Evolutionary conservation across 768 basidiomycete species (phyloP).

Genomic region (Sutorius australiensis): DNA sequence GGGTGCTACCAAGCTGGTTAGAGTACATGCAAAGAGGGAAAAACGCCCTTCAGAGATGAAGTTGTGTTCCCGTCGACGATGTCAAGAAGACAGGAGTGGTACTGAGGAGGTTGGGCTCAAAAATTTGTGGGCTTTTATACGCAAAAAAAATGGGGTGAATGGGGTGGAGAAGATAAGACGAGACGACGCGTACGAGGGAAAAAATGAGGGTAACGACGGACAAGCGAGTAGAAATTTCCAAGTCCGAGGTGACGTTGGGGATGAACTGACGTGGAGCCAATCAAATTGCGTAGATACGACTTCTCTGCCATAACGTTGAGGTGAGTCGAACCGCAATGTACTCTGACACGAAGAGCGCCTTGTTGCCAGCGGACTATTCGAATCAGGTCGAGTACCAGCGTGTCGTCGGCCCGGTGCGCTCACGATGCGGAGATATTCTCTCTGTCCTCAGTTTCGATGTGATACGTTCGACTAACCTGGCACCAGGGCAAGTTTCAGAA

Average conservation of each 20-base stretch:
- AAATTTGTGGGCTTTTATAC: constrained; percentile 24
- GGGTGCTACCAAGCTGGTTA: constrained; percentile 85
- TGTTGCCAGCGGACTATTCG: neutral
- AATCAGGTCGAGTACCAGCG: neutral
- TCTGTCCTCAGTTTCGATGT: neutral
- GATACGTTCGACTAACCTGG: neutral
- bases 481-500: neutral
- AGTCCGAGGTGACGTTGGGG: constrained; percentile 15
- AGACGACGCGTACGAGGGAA: constrained; percentile 2
- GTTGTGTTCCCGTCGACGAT: constrained; percentile 1
- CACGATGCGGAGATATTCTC: neutral
- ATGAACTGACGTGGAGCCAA: constrained; percentile 11
- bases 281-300: neutral
- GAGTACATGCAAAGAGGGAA: constrained; percentile 84
- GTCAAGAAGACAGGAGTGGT: neutral
- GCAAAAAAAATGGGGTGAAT: constrained; percentile 21
- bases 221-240: constrained; percentile 8
- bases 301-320: neutral
- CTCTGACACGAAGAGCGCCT: neutral
- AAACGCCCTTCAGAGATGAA: constrained; percentile 22
- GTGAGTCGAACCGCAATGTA: neutral
- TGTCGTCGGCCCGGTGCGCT: neutral
- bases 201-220: constrained; percentile 19
- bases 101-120: neutral
- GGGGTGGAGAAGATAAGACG: neutral